Evolutionary conservation across 2,329 filamentous ascomycete genomes (phyloP).

Genomic region (Podosphaera xanthii): DNA sequence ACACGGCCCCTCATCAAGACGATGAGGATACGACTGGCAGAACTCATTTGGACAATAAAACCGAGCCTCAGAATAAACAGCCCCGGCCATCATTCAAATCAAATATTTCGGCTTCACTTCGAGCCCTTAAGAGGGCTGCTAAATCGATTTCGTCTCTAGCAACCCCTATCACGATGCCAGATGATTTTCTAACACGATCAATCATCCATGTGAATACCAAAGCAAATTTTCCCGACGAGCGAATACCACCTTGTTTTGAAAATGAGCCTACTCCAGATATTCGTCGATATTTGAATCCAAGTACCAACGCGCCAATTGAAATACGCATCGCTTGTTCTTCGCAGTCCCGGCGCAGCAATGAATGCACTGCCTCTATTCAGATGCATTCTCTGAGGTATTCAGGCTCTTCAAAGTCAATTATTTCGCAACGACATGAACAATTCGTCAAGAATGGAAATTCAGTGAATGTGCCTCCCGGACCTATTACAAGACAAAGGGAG

Average conservation of each 20-base stretch:
- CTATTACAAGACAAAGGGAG: constrained; percentile 23
- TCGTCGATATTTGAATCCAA: constrained; percentile 44
- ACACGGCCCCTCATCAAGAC: constrained; percentile 16
- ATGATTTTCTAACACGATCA: constrained; percentile 43
- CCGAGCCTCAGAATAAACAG: background rate
- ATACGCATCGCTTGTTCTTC: constrained; percentile 10
- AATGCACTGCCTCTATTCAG: constrained; percentile 43
- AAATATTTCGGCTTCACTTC: constrained; percentile 42
- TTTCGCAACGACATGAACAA: constrained; percentile 7
- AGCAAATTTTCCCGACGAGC: constrained; percentile 44
- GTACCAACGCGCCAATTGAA: constrained; percentile 26
- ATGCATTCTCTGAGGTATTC: constrained; percentile 42
- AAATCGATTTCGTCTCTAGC: constrained; percentile 39
- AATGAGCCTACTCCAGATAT: constrained; percentile 43
- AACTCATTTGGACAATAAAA: constrained; percentile 2
- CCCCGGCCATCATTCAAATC: constrained; percentile 34
- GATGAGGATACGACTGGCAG: constrained; percentile 4
- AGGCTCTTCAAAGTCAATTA: constrained; percentile 9
- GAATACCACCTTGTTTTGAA: constrained; percentile 35
- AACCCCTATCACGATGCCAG: constrained; percentile 38
- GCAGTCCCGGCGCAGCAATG: constrained; percentile 18
- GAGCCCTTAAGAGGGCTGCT: constrained; percentile 38
- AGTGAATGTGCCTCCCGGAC: constrained; percentile 7
- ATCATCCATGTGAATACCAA: constrained; percentile 43
- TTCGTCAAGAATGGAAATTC: constrained; percentile 18